These are phyloP conservation scores for Pseudozyma thailandica DNA, from an alignment of 1,284 basidiomycete species.

Conservation along the genomic window DNA sequence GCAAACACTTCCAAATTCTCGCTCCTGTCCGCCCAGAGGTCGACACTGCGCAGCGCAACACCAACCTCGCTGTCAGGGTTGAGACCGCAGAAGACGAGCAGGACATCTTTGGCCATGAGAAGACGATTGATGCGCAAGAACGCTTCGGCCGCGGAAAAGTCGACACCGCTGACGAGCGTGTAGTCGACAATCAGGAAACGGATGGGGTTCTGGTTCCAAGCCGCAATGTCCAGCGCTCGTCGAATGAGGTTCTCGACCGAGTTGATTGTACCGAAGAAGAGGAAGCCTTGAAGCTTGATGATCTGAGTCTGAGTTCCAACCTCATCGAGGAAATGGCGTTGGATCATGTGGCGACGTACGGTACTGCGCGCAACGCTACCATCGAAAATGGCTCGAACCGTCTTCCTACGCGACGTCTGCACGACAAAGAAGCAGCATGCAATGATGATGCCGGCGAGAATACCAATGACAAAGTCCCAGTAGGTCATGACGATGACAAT, in stretches of 20 bases:
- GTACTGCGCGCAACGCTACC: conserved; percentile 76
- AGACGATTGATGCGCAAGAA: conserved; percentile 90
- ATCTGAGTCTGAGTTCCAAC: conserved; percentile 92
- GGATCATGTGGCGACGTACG: conserved; percentile 86
- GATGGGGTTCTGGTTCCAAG: conserved; percentile 83
- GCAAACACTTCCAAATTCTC: conserved; percentile 77
- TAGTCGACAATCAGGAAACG: conserved; percentile 76
- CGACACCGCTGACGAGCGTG: conserved; percentile 84
- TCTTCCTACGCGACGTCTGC: conserved; percentile 80
- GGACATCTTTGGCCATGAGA: conserved; percentile 79
- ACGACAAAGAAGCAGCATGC: conserved; percentile 97
- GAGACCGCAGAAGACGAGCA: conserved; percentile 87
- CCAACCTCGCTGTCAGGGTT: conserved; percentile 67
- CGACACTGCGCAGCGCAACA: conserved; percentile 71
- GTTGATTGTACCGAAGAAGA: conserved; percentile 96
- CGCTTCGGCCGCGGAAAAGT: conserved; percentile 94
- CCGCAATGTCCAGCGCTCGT: conserved; percentile 77
- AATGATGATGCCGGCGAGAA: conserved; percentile 89
- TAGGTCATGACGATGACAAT: conserved; percentile 78
- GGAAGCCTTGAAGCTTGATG: conserved; percentile 85
- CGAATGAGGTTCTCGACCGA: conserved; percentile 83
- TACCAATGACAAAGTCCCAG: conserved; percentile 83
- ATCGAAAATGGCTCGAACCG: conserved; percentile 63
- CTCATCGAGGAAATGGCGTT: conserved; percentile 87
- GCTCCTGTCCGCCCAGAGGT: conserved; percentile 74